A percentile compares a stretch with the other conserved stretches of the same genome.
These are phyloP conservation scores for Hypoxylon sp. DNA, from an alignment of 2,329 filamentous ascomycete genomes.

Conservation along the genomic window DNA sequence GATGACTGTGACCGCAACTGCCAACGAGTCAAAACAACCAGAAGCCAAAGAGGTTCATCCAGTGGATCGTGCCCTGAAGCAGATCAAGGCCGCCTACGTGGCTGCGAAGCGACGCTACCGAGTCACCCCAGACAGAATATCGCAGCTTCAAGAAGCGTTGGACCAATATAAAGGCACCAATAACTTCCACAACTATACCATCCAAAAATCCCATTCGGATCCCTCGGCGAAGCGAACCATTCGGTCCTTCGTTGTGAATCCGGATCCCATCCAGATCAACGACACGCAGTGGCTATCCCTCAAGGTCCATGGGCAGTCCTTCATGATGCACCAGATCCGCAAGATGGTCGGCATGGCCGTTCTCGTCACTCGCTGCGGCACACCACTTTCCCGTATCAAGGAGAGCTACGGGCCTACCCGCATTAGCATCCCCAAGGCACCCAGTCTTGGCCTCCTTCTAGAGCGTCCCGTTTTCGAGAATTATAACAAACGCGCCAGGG, in stretches of 20 bases:
- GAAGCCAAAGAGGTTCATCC: conserved; percentile 61
- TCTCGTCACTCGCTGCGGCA: conserved; percentile 85
- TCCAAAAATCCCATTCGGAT: conserved; percentile 85
- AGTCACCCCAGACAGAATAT: conserved; percentile 76
- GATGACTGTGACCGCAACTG: conserved; percentile 25
- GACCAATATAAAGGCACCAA: conserved; percentile 82
- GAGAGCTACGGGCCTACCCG: conserved; percentile 79
- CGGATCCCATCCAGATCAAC: conserved; percentile 82
- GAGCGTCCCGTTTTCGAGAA: conserved; percentile 91
- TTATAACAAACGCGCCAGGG: conserved; percentile 82
- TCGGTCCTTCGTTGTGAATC: conserved; percentile 87
- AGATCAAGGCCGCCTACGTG: conserved; percentile 85
- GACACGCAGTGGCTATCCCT: conserved; percentile 95
- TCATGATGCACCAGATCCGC: conserved; percentile 99
- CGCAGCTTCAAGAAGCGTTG: conserved; percentile 81
- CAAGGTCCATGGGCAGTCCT: conserved; percentile 96
- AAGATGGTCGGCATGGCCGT: conserved; percentile 98
- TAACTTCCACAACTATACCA: conserved; percentile 98
- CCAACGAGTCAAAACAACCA: conserved; percentile 38
- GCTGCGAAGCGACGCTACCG: conserved; percentile 87
- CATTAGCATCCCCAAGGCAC: conserved; percentile 93
- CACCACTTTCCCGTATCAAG: conserved; percentile 75
- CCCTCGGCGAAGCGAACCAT: conserved; percentile 90
- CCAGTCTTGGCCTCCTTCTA: conserved; percentile 86
- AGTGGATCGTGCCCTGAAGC: conserved; percentile 74